Base-by-base conservation (phyloP, 768 basidiomycete genomes). In the Clavulina sp. region DNA sequence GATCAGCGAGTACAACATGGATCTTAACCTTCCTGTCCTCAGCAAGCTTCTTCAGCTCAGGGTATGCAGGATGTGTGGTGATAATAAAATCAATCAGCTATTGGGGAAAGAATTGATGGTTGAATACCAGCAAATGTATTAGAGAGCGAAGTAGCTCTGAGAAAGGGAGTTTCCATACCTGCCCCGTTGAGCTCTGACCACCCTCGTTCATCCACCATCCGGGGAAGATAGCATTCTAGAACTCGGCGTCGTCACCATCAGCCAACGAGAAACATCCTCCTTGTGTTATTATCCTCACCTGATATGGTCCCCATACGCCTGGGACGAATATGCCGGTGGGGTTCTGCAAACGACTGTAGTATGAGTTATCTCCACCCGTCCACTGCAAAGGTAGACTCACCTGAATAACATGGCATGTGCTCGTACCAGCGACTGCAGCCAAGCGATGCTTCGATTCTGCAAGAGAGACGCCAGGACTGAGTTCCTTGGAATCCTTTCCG, bases 121-220 rank as follows among this genome's bases (percentile, higher is more conserved):
- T 46, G 13, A 38, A 38, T 38, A 38, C 13, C 13, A 46, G 26
- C 24, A 9, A 13, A 18, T 16, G 7, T 34, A n/a, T 26, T 41
- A 30, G 21, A 33, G 46, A 19, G 24, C 28, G 1, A 24, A 4
- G 23, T 29, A 18, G 7, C 5, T 44, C 13, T 29, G 9, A 5
- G 4, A 19, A 4, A 24, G 16, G 26, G 2, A 50, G 36, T 28
- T 23, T 19, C 56, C 66, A 46, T 49, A 82, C 82, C 67, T 89
- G 87, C n/a, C 95, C 95, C 0, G 95, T 99, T 1, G 91, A 92
- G 5, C 91, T 95, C 66, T 99, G 95, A 2, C 95, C 95, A 34
- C 93, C 95, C 66, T 99, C 95, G 60, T 92, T 99, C 89, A 96
- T 95, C 95, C 93, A 99, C 82, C 87, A 92, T 18, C 81, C 88